Percentiles rank a stretch among this genome's conserved stretches.
phyloP scores from a whole-genome alignment of 345 rosid genomes.

The Hibiscus syriacus region DNA sequence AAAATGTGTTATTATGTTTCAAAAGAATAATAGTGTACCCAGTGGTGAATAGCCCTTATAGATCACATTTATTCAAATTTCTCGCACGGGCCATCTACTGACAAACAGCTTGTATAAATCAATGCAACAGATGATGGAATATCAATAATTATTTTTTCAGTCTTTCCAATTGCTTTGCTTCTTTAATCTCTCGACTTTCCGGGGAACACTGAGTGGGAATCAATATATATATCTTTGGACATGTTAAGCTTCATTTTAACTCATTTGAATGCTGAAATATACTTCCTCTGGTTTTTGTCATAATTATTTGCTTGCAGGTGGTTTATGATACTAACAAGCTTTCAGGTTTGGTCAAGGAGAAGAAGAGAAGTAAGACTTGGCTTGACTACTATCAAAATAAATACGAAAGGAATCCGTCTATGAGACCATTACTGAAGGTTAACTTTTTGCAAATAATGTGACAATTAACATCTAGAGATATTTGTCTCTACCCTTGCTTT shows the following conservation, averaged over 20 bases:
- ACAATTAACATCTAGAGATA: too few species aligned
- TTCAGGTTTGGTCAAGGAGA: conserved; percentile 50
- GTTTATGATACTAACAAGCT: conserved; percentile 71
- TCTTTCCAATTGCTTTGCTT: not conserved
- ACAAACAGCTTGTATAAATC: not conserved
- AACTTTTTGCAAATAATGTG: not conserved
- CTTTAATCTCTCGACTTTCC: not conserved
- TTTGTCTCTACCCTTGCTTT: not conserved
- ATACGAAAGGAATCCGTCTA: conserved; percentile 51
- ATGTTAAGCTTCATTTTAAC: not conserved
- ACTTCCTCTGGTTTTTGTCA: not conserved
- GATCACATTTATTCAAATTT: not conserved
- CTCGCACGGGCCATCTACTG: not conserved
- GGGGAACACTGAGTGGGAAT: not conserved
- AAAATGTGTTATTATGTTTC: too few species aligned
- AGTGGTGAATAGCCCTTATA: too few species aligned
- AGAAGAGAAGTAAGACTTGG: conserved; percentile 71
- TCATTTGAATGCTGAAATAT: not conserved
- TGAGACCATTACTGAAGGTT: conserved; percentile 56
- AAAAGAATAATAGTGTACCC: too few species aligned
- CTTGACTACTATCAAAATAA: conserved; percentile 77
- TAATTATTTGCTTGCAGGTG: conserved; percentile 38
- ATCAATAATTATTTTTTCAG: too few species aligned
- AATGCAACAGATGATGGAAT: not conserved
- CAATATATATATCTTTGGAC: not conserved